phyloP scores from a whole-genome alignment of 1,139 yeast genomes.

The Protomyces pachydermus region DNA sequence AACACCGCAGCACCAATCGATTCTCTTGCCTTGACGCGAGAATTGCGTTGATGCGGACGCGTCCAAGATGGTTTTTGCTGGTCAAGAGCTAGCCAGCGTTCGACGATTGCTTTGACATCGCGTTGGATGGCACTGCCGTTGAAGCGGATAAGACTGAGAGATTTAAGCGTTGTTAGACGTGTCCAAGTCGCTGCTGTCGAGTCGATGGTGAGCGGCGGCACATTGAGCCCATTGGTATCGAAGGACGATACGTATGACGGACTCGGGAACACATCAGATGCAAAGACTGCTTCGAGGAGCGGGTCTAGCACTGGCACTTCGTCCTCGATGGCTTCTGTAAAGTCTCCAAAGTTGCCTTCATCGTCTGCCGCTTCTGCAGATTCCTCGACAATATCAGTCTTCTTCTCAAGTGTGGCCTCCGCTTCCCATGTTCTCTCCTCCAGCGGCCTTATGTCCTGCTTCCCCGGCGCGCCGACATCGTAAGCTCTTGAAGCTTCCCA shows the following conservation, averaged over 20 bases:
- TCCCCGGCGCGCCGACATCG: too few relatives aligned
- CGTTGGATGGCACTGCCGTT: background rate
- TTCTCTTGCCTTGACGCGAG: background rate
- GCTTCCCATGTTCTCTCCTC: too few relatives aligned
- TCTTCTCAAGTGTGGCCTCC: too few relatives aligned
- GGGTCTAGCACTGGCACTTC: background rate
- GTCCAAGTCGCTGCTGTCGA: slow-evolving; percentile 4
- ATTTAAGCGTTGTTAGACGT: background rate
- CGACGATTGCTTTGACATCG: background rate
- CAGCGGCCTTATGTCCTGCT: too few relatives aligned
- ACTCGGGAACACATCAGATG: background rate
- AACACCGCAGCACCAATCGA: slow-evolving; percentile 16
- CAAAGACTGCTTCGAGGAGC: background rate
- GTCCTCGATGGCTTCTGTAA: background rate
- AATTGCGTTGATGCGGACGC: background rate
- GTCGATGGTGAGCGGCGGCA: slow-evolving; percentile 1
- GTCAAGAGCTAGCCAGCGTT: background rate
- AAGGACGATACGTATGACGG: background rate
- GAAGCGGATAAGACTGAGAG: background rate
- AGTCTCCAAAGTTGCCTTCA: background rate
- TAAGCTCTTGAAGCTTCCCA: too few relatives aligned
- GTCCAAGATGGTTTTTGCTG: slow-evolving; percentile 19
- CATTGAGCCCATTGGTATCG: background rate
- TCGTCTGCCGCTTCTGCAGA: too few relatives aligned
- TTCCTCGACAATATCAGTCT: too few relatives aligned